These are phyloP conservation scores for Glomus cerebriforme DNA, from an alignment of 192 early-diverging fungal genomes.

Conservation along the genomic window DNA sequence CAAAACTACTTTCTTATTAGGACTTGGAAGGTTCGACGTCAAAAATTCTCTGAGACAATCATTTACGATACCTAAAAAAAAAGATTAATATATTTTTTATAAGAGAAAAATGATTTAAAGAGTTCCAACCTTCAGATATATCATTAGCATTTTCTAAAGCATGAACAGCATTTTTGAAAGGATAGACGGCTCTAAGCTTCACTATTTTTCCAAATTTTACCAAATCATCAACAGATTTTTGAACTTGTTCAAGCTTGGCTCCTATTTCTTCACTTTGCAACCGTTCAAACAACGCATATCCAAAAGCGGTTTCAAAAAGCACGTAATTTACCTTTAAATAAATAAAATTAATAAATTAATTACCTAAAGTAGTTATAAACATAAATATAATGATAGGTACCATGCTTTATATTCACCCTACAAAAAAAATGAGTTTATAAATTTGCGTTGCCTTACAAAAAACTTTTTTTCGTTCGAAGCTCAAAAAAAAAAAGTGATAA, in stretches of 20 bases:
- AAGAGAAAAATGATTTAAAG: neutral
- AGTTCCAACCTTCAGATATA: constrained; percentile 86
- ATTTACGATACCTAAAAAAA: constrained; percentile 75
- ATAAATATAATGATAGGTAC: no score
- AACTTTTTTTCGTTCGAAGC: no score
- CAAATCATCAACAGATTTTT: constrained; percentile 79
- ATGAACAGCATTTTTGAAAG: constrained; percentile 96
- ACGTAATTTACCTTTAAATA: constrained; percentile 51
- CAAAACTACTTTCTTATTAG: constrained; percentile 50
- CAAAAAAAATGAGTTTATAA: no score
- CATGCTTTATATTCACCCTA: neutral
- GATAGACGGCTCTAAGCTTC: constrained; percentile 92
- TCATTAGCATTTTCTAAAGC: constrained; percentile 98
- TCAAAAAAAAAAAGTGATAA: no score
- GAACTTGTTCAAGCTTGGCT: constrained; percentile 87
- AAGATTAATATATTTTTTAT: neutral
- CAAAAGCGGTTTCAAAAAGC: constrained; percentile 93
- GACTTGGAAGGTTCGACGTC: constrained; percentile 88
- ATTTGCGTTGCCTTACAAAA: no score
- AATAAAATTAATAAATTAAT: neutral
- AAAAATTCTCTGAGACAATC: constrained; percentile 89
- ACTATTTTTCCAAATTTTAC: constrained; percentile 89
- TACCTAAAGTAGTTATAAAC: neutral
- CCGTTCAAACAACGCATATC: constrained; percentile 96
- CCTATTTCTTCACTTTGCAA: constrained; percentile 94